These are phyloP conservation scores for Agrostemma githago DNA, from an alignment of 148 eudicot genomes.

Conservation along the genomic window DNA sequence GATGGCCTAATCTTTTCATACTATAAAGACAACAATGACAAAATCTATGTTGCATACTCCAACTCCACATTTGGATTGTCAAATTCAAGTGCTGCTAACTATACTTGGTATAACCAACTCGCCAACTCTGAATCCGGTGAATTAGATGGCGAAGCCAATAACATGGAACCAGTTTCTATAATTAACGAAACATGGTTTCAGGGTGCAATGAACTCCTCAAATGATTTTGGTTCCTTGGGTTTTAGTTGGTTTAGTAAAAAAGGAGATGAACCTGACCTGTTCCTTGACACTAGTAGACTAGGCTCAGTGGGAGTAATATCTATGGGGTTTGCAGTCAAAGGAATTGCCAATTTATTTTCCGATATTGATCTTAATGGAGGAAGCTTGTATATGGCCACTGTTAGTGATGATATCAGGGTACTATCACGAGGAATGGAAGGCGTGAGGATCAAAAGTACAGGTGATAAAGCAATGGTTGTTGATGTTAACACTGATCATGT, in stretches of 20 bases:
- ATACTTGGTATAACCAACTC: constrained; percentile 44
- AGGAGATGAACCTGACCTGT: constrained; percentile 4
- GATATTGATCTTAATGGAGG: constrained; percentile 25
- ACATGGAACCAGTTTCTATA: constrained; percentile 12
- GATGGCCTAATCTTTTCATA: constrained; percentile 66
- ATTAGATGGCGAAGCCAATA: constrained; percentile 36
- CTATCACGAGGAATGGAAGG: constrained; percentile 31
- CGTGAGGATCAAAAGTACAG: constrained; percentile 22
- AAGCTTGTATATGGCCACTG: constrained; percentile 42
- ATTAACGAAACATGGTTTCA: constrained; percentile 32
- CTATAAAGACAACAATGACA: constrained; percentile 23
- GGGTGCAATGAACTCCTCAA: constrained; percentile 31
- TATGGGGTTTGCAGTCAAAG: constrained; percentile 39
- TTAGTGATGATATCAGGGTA: constrained; percentile 27
- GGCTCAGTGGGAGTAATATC: constrained; percentile 39
- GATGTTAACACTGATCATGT: constrained; percentile 5
- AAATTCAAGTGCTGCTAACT: constrained; percentile 8
- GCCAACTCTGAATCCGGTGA: constrained; percentile 39
- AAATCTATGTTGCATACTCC: constrained; percentile 44
- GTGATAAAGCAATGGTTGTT: constrained; percentile 22
- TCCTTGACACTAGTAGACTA: constrained; percentile 34
- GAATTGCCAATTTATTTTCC: constrained; percentile 27
- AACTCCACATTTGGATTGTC: constrained; percentile 34
- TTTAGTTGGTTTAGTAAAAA: constrained; percentile 28
- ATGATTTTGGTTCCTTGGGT: constrained; percentile 40